These are phyloP conservation scores for Leccinum fuscescens DNA, from an alignment of 1,284 basidiomycete genomes.

Conservation along the genomic window DNA sequence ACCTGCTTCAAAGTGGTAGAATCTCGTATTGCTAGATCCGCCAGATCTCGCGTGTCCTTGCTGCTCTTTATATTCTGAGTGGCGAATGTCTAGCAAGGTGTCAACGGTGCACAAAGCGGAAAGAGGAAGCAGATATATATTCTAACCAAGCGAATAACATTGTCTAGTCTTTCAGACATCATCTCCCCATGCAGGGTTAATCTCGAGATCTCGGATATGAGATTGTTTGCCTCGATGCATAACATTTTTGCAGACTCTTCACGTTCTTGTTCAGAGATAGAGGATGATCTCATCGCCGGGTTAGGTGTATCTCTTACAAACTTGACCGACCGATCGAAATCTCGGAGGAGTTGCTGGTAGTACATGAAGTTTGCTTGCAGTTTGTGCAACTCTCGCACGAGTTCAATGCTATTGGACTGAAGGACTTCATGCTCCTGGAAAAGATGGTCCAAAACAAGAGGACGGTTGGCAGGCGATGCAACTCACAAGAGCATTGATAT, in stretches of 20 bases:
- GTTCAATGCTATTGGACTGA: conserved; percentile 33
- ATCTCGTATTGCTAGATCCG: conserved; percentile 42
- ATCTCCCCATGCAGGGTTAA: conserved; percentile 42
- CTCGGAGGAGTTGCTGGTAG: conserved; percentile 48
- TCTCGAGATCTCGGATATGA: conserved; percentile 48
- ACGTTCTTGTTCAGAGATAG: conserved; percentile 15
- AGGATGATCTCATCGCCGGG: conserved; percentile 38
- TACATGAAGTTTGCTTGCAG: conserved; percentile 52
- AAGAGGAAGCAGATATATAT: not conserved
- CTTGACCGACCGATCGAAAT: conserved; percentile 47
- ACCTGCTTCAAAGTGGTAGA: conserved; percentile 48
- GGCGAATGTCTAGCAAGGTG: conserved; percentile 41
- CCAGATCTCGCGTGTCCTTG: conserved; percentile 40
- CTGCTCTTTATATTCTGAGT: conserved; percentile 48
- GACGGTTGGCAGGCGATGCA: not conserved
- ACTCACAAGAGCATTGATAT: conserved; percentile 46
- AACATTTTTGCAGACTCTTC: conserved; percentile 33
- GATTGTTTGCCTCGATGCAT: conserved; percentile 40
- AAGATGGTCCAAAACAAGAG: not conserved
- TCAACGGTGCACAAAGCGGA: conserved; percentile 1
- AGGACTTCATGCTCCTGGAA: conserved; percentile 46
- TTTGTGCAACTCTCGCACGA: conserved; percentile 49
- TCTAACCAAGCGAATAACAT: conserved; percentile 46
- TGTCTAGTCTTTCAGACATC: conserved; percentile 47
- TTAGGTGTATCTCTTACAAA: conserved; percentile 48